phyloP scores from a whole-genome alignment of 495 filamentous ascomycete species.

The Daldinia caldariorum region DNA sequence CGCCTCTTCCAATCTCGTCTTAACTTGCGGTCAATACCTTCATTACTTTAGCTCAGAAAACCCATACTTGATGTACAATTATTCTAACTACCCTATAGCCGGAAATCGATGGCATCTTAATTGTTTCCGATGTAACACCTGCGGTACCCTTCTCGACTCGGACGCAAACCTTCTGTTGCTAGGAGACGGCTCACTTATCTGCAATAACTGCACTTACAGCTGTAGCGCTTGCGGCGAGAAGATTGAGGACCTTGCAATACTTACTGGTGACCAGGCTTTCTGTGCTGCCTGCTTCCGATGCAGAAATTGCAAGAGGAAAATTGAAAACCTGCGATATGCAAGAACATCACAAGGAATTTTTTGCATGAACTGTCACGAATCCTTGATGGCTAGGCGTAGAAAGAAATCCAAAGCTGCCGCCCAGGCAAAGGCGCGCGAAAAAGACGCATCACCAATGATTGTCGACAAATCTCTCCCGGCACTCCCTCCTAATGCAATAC shows the following conservation, averaged over 20 bases:
- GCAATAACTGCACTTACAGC: conserved; percentile 99
- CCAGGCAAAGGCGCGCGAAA: conserved; percentile 68
- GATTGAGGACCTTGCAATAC: conserved; percentile 97
- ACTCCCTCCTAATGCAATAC: conserved; percentile 78
- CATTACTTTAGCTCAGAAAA: conserved; percentile 9
- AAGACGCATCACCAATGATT: conserved; percentile 70
- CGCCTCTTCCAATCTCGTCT: conserved; percentile 9
- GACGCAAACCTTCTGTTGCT: conserved; percentile 97
- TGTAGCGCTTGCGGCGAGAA: conserved; percentile 97
- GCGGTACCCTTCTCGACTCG: conserved; percentile 93
- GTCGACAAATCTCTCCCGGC: conserved; percentile 95
- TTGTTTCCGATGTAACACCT: conserved; percentile 98
- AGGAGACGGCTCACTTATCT: conserved; percentile 97
- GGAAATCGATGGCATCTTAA: conserved; percentile 99
- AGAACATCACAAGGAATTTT: conserved; percentile 98
- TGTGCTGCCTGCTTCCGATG: conserved; percentile 97
- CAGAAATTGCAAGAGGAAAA: conserved; percentile 97
- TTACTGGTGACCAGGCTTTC: conserved; percentile 99
- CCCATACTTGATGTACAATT: conserved; percentile 18
- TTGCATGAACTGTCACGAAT: conserved; percentile 99
- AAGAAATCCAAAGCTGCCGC: conserved; percentile 81
- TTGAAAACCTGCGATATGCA: conserved; percentile 98
- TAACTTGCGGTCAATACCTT: conserved; percentile 10
- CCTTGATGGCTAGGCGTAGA: conserved; percentile 92
- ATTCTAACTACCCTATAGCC: conserved; percentile 62